Conservation (phyloP, 2,329 filamentous ascomycete genomes). For the Zasmidium angulare region DNA sequence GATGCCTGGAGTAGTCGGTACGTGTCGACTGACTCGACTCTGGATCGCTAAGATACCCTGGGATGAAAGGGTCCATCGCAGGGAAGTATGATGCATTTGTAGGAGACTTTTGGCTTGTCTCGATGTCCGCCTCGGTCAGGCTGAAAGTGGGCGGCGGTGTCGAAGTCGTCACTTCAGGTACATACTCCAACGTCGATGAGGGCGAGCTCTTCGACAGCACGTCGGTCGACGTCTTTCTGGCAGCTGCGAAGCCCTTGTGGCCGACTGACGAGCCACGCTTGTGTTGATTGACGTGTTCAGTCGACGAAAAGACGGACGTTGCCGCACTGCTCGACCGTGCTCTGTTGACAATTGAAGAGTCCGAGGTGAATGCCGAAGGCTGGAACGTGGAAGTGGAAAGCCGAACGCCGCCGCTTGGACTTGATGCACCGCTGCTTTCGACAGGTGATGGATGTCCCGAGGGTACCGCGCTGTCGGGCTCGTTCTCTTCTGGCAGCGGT, state of each 20-base stretch:
- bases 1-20: constrained; percentile 22
- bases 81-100: constrained; percentile 18
- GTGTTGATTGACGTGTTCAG: constrained; percentile 10
- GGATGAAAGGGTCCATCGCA: constrained; percentile 18
- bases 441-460: constrained; percentile 15
- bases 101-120: constrained; percentile 4
- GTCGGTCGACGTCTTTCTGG: constrained; percentile 25
- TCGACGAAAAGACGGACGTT: background rate
- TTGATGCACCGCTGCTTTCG: constrained; percentile 9
- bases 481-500: constrained; percentile 10
- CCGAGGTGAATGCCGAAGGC: constrained; percentile 13
- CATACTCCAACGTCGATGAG: background rate
- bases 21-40: constrained; percentile 25
- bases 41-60: constrained; percentile 29
- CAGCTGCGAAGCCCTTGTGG: constrained; percentile 33
- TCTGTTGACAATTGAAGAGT: constrained; percentile 2
- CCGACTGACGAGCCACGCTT: constrained; percentile 30
- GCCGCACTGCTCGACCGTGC: constrained; percentile 2
- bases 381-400: constrained; percentile 21
- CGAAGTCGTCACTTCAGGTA: constrained; percentile 12
- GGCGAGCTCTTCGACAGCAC: constrained; percentile 5
- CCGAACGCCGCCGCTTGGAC: constrained; percentile 20
- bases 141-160: constrained; percentile 18
- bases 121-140: constrained; percentile 11
- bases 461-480: constrained; percentile 1